Evolutionary conservation across 1,284 basidiomycete genomes (phyloP).

Genomic region (Irpex sp.): DNA sequence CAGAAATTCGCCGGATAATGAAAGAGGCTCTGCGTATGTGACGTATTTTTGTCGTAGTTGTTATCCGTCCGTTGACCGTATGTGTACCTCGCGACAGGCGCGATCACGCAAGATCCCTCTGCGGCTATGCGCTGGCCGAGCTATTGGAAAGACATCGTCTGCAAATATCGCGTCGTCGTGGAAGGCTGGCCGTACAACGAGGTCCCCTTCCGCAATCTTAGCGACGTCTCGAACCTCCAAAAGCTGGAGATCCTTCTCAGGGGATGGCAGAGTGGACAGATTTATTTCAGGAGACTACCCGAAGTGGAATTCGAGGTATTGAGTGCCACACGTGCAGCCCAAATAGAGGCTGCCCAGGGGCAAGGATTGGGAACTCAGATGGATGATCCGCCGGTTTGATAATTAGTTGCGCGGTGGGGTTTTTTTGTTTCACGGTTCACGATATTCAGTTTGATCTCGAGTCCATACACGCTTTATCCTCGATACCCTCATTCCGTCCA

Average conservation of each 20-base stretch:
- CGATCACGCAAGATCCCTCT: slow-evolving; percentile 23
- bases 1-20: slow-evolving; percentile 26
- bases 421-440: not conserved
- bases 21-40: slow-evolving; percentile 26
- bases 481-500: not conserved
- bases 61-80: slow-evolving; percentile 3
- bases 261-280: slow-evolving; percentile 21
- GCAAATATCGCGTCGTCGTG: slow-evolving; percentile 27
- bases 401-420: not conserved
- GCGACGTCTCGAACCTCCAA: slow-evolving; percentile 29
- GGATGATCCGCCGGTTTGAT: slow-evolving; percentile 2
- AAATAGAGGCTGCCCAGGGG: slow-evolving; percentile 13
- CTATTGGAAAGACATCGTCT: slow-evolving; percentile 29
- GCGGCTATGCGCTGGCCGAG: slow-evolving; percentile 28
- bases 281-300: slow-evolving; percentile 24
- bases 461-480: not conserved
- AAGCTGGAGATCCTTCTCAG: slow-evolving; percentile 25
- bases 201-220: slow-evolving; percentile 30
- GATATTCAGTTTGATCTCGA: not conserved
- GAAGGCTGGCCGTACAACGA: slow-evolving; percentile 28
- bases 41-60: not conserved
- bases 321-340: slow-evolving; percentile 19
- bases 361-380: not conserved
- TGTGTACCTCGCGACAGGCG: slow-evolving; percentile 14
- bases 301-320: slow-evolving; percentile 22